Percentiles rank a stretch among this genome's conserved stretches.
Conservation (phyloP, 306 rosid genomes). For the Oxytropis ochrocephala region DNA sequence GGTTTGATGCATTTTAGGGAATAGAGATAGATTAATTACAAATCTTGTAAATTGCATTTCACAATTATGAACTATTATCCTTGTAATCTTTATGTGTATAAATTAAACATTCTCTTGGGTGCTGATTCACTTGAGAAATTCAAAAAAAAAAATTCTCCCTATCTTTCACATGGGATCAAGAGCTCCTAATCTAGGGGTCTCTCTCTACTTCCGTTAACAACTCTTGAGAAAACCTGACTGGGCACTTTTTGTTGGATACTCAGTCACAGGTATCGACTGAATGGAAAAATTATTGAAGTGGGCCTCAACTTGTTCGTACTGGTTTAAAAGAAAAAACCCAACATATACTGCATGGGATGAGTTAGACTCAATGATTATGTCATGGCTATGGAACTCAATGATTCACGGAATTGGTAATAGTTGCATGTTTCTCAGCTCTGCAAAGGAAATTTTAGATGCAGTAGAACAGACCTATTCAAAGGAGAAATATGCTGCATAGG, state of each 20-base stretch:
- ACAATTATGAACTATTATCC: not conserved
- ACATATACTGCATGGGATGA: not conserved
- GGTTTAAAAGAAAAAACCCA: not conserved
- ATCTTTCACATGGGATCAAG: not conserved
- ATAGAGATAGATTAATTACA: not conserved
- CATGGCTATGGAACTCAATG: not conserved
- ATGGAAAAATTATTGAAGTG: not conserved
- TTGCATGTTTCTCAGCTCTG: not conserved
- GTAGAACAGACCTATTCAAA: not conserved
- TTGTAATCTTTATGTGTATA: not conserved
- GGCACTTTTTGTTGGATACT: not conserved
- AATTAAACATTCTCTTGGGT: no score
- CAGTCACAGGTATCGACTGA: not conserved
- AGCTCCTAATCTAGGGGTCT: not conserved
- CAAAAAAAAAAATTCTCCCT: not conserved
- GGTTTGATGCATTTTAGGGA: not conserved
- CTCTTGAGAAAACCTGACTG: not conserved
- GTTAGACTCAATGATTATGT: not conserved
- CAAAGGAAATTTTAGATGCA: not conserved
- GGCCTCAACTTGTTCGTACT: not conserved
- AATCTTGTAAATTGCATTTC: not conserved
- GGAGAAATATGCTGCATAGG: not conserved
- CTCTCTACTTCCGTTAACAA: not conserved
- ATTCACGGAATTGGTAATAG: not conserved
- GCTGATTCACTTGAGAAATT: not conserved